These are phyloP conservation scores for Bipolaris cookei DNA, from an alignment of 2,329 filamentous ascomycete genomes.

Conservation along the genomic window DNA sequence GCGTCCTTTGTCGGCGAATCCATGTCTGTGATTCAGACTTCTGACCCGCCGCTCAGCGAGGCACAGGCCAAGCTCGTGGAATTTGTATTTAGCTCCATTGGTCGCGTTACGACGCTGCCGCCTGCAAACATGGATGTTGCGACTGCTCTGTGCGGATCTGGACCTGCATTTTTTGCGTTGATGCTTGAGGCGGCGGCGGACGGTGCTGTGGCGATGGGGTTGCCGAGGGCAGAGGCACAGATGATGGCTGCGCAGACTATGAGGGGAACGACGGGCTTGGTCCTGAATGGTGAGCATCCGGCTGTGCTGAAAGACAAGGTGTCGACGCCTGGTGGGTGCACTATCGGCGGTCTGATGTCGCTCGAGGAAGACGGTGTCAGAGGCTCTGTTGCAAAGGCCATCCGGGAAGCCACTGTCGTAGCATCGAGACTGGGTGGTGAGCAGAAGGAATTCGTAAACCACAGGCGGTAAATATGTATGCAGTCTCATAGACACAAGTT, in stretches of 20 bases:
- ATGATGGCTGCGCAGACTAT: slow-evolving; percentile 81
- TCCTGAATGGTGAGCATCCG: slow-evolving; percentile 75
- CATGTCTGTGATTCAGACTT: slow-evolving; percentile 77
- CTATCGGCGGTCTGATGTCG: slow-evolving; percentile 74
- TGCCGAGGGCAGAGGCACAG: slow-evolving; percentile 74
- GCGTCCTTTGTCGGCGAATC: slow-evolving; percentile 78
- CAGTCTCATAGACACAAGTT: not conserved
- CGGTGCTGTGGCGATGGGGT: slow-evolving; percentile 78
- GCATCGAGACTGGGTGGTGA: slow-evolving; percentile 68
- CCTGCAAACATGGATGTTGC: slow-evolving; percentile 72
- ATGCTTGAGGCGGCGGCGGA: slow-evolving; percentile 78
- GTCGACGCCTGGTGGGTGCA: slow-evolving; percentile 78
- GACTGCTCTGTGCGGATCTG: slow-evolving; percentile 76
- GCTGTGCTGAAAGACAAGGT: slow-evolving; percentile 77
- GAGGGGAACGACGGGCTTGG: slow-evolving; percentile 72
- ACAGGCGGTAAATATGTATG: slow-evolving; percentile 39
- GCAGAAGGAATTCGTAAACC: slow-evolving; percentile 56
- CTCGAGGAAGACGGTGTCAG: slow-evolving; percentile 75
- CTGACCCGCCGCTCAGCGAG: slow-evolving; percentile 63
- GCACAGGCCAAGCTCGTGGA: slow-evolving; percentile 65
- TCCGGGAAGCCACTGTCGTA: slow-evolving; percentile 73
- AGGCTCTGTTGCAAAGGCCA: slow-evolving; percentile 69
- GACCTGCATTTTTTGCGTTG: slow-evolving; percentile 77
- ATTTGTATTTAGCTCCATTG: slow-evolving; percentile 79
- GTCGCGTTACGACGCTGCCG: slow-evolving; percentile 72